Base-by-base conservation (phyloP, 495 filamentous ascomycete genomes). In the Parathielavia hyrcaniae region DNA sequence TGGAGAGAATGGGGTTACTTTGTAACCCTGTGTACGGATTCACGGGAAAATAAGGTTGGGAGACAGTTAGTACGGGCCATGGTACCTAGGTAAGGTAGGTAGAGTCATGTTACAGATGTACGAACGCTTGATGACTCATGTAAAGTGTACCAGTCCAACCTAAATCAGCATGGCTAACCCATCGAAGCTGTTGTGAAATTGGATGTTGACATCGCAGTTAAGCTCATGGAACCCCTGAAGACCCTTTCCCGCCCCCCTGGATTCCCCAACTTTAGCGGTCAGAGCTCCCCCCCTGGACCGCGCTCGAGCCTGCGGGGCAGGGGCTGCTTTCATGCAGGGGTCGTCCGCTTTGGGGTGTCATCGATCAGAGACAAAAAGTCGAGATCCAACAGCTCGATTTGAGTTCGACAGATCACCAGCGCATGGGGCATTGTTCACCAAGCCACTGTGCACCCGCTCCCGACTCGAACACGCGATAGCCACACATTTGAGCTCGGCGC, bases 231-330 rank as follows among this genome's bases (percentile, higher is more conserved):
- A 17, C 47, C 48, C 40, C 35, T 49, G 43, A 46, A n/a, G 20
- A n/a, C 39, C 60, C 47, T 14, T 51, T 2, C 34, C 39, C 39
- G 36, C 32, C 16, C 36, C 45, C n/a, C n/a, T n/a, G n/a, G n/a
- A n/a, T n/a, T n/a, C n/a, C 55, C 57, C 14, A 60, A 50, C 55
- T 57, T 55, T 49, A 58, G 58, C 11, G 58, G 41, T 48, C 55
- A 52, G 38, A 52, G 46, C 55, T 59, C 50, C 46, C 13, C 16
- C 22, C 36, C 38, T 0, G 16, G 5, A 30, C 23, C 22, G 26
- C 54, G 53, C 59, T 61, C 47, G 49, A 49, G 53, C 53, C 48
- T 47, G 46, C 20, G 4, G n/a, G 6, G 39, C 20, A 17, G 40
- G 40, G 40, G 32, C 36, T 26, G 26, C 36, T 39, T 14, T n/a